These are phyloP conservation scores for Phlebopus sp. DNA, from an alignment of 1,284 basidiomycete species.

Conservation along the genomic window DNA sequence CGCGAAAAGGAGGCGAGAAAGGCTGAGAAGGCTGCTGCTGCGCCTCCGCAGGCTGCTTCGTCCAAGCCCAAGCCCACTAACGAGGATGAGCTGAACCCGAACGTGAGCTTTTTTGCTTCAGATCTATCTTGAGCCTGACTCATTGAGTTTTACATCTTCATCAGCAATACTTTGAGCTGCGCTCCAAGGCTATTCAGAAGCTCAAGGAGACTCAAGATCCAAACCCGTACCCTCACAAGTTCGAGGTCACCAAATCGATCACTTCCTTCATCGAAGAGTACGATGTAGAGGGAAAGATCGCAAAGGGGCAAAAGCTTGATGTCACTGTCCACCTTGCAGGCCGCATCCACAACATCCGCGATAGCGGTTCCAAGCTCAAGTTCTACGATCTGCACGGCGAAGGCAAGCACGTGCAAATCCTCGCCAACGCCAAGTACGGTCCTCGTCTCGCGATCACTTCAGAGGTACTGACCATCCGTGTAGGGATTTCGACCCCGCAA, in stretches of 20 bases:
- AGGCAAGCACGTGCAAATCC: conserved; percentile 92
- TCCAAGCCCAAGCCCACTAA: conserved; percentile 43
- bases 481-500: conserved; percentile 65
- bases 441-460: not conserved
- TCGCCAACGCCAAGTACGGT: conserved; percentile 85
- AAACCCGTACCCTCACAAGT: conserved; percentile 99
- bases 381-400: conserved; percentile 97
- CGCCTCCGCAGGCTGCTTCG: conserved; percentile 36
- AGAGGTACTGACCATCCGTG: not conserved
- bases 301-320: conserved; percentile 59
- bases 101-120: conserved; percentile 49
- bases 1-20: conserved; percentile 84
- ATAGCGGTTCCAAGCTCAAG: conserved; percentile 79
- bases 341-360: conserved; percentile 88
- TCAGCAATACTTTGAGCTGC: conserved; percentile 96
- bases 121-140: not conserved
- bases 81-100: conserved; percentile 81
- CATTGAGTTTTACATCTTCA: not conserved
- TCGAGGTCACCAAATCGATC: conserved; percentile 85
- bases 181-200: conserved; percentile 84
- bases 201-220: conserved; percentile 84
- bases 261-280: conserved; percentile 77
- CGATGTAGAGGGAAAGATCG: conserved; percentile 69
- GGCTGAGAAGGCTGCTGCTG: conserved; percentile 70
- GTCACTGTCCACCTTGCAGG: conserved; percentile 73